A percentile compares a stretch with the other conserved stretches of the same genome.
Evolutionary conservation across 2,329 filamentous ascomycete genomes (phyloP).

Genomic region (Keithomyces neogunnii): DNA sequence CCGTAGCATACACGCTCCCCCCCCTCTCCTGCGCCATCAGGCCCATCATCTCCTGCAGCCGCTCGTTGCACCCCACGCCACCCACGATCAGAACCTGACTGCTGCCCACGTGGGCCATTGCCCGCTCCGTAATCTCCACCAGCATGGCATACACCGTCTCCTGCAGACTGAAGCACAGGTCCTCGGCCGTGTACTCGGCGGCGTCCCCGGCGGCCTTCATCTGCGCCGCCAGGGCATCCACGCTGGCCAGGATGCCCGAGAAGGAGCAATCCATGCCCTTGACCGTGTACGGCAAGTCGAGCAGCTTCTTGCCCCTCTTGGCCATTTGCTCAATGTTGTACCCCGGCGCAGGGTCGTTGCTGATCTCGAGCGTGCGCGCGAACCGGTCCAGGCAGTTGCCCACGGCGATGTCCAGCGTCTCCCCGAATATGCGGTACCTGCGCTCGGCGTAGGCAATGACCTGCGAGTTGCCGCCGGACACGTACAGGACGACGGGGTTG

Average conservation of each 20-base stretch:
- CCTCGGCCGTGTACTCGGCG: constrained; percentile 62
- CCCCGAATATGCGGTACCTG: constrained; percentile 94
- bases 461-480: constrained; percentile 92
- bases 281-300: constrained; percentile 90
- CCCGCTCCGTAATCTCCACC: constrained; percentile 95
- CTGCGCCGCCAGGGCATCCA: constrained; percentile 70
- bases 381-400: constrained; percentile 97
- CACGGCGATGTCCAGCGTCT: constrained; percentile 94
- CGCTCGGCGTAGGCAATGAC: constrained; percentile 94
- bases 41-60: constrained; percentile 97
- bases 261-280: constrained; percentile 99
- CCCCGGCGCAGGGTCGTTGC: constrained; percentile 91
- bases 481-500: constrained; percentile 93
- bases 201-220: constrained; percentile 45
- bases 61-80: constrained; percentile 90
- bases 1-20: constrained; percentile 86
- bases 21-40: constrained; percentile 84
- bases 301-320: constrained; percentile 59
- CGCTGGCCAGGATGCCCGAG: constrained; percentile 77
- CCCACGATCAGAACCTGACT: constrained; percentile 90
- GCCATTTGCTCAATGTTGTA: constrained; percentile 98
- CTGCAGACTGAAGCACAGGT: constrained; percentile 90
- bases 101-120: constrained; percentile 95
- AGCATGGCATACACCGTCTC: constrained; percentile 96
- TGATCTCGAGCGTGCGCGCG: constrained; percentile 80